Evolutionary conservation across 106 monocot species (phyloP), one percentile per base, ranked within the genome.

Genomic region (Gastrodia elata): DNA sequence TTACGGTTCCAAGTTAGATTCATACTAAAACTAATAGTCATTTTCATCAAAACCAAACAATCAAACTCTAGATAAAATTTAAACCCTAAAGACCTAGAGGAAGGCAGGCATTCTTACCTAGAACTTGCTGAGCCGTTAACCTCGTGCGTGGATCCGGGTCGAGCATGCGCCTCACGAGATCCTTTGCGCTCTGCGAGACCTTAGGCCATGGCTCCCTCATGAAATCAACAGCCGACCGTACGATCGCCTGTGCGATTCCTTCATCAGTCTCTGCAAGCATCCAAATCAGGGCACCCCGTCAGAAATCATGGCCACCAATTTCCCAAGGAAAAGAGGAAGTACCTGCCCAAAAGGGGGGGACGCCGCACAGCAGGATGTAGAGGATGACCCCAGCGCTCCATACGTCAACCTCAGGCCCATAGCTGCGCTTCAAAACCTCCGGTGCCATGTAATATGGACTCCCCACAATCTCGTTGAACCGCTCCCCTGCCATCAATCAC

Each of bases 281-380:
- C 16, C n/a, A 16, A 5, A 75, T 20, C 42, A 56, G 16, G 11
- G n/a, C 30, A 43, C 0, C 18, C n/a, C 15, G 22, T 67, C 37
- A 67, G 67, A 67, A n/a, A 67, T 37, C 37, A 67, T 2, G 20
- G 34, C 38, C 18, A 35, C 34, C 11, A 65, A 65, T 27, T 9
- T 59, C 27, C 59, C 2, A n/a, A n/a, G n/a, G n/a, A n/a, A n/a
- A n/a, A n/a, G n/a, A 6, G 11, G 1, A 77, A 32, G 20, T 69
- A 88, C 87, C 87, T 88, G 84, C 87, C 87, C 87, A 88, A 68
- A 88, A 88, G 16, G 87, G 87, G 58, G 87, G 87, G 18, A 88
- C 81, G 39, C 87, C 87, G 74, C 87, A 88, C 8, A 88, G 55
- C 30, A 88, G 78, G 68, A 88, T 88, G 67, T 88, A 88, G 64